Evolutionary conservation across 2,329 filamentous ascomycete genomes (phyloP), one percentile per base, ranked within the genome.

Genomic region (Cucurbitaria berberidis): DNA sequence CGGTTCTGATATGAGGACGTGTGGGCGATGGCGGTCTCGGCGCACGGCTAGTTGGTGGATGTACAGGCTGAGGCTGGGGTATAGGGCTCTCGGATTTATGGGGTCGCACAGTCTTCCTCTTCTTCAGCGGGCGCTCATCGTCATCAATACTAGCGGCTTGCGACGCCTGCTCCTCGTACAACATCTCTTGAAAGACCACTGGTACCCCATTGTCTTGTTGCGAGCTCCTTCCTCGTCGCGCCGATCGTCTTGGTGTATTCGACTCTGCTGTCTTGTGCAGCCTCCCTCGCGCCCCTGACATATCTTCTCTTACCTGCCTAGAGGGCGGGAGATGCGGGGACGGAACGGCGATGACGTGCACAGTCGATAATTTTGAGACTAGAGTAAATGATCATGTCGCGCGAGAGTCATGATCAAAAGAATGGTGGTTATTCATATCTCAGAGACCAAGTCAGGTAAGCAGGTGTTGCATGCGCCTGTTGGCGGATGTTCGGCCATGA

Each of bases 151-250:
- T 61, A 35, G 68, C 63, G 43, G 66, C 57, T 15, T 68, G 57
- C 34, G 76, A 69, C 5, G 70, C 63, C 18, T 72, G 60, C 42
- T 75, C 74, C 46, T 80, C 78, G 29, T 69, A 67, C 22, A 82
- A 66, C 76, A 82, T 75, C 35, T 80, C 78, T 40, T 72, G 73
- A 57, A 79, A 80, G 1, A 81, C 71, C 45, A 75, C 73, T 11
- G 78, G 77, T 10, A 80, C 70, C 19, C 30, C 30, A 5, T 62
- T 59, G 50, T 68, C 63, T 15, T 66, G 53, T 16, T 66, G 59
- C 15, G 57, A 52, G 1, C 58, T 56, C 21, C 57, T 64, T 13
- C 49, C 51, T 7, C 57, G 58, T 11, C 71, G 64, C 29, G 64
- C 53, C n/a, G 68, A 70, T 3, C 68, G 62, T 50, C 64, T 57